phyloP scores from a whole-genome alignment of 257 asterid species.

The Ajuga chamaepitys region DNA sequence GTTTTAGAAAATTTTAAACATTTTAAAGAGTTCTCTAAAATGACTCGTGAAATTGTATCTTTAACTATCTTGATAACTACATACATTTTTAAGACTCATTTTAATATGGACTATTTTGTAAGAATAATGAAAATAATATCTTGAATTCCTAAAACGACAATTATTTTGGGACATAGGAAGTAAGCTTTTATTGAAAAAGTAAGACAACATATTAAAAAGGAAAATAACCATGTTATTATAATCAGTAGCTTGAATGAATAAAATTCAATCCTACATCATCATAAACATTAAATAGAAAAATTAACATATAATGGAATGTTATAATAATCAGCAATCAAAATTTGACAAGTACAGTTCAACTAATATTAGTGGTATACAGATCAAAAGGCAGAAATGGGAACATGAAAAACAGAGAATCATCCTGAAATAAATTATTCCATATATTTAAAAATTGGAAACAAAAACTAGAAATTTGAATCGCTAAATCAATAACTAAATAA shows the following conservation, averaged over 20 bases:
- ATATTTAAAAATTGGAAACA: background rate
- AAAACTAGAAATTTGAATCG: background rate
- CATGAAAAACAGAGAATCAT: background rate
- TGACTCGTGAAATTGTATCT: too few relatives aligned
- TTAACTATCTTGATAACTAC: too few relatives aligned
- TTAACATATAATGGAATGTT: background rate
- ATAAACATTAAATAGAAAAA: background rate
- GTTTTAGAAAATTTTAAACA: too few relatives aligned
- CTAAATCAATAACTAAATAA: background rate
- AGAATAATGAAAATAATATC: too few relatives aligned
- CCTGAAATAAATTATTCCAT: background rate
- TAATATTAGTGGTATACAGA: background rate
- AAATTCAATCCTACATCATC: background rate
- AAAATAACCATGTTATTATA: too few relatives aligned
- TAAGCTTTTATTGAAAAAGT: too few relatives aligned
- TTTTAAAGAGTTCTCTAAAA: too few relatives aligned
- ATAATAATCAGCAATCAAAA: background rate
- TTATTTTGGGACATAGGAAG: too few relatives aligned
- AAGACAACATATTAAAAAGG: too few relatives aligned
- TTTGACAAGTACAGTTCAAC: background rate
- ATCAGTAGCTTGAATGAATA: background rate
- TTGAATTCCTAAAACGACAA: too few relatives aligned
- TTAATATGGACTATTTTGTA: too few relatives aligned
- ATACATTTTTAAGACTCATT: too few relatives aligned
- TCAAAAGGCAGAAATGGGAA: background rate